A percentile compares a stretch with the other conserved stretches of the same genome.
phyloP scores from a whole-genome alignment of 192 early-diverging fungal genomes.

The Fimicolochytrium jonesii region DNA sequence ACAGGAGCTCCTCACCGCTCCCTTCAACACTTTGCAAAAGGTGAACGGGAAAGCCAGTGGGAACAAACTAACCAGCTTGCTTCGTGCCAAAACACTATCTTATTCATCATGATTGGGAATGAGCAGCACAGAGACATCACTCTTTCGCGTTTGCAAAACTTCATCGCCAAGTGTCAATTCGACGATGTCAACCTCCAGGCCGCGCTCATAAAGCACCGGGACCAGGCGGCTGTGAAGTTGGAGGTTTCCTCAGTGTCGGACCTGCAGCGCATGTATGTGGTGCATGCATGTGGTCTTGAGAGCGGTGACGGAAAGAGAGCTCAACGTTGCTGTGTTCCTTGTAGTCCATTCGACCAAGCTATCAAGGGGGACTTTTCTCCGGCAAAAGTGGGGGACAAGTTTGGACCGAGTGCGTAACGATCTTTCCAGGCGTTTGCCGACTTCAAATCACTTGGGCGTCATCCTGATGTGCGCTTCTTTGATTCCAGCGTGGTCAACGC shows the following conservation, averaged over 20 bases:
- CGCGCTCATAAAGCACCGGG: constrained; percentile 43
- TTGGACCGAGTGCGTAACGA: constrained; percentile 73
- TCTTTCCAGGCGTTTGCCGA: neutral
- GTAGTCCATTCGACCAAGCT: constrained; percentile 64
- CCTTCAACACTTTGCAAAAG: too few relatives aligned
- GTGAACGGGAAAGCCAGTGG: too few relatives aligned
- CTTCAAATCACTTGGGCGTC: neutral
- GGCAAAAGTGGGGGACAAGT: constrained; percentile 64
- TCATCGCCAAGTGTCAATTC: constrained; percentile 60
- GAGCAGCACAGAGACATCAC: constrained; percentile 71
- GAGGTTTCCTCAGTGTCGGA: constrained; percentile 64
- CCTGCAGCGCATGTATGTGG: constrained; percentile 52
- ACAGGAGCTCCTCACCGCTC: too few relatives aligned
- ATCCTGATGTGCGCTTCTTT: neutral
- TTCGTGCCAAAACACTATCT: too few relatives aligned
- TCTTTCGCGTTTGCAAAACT: constrained; percentile 67
- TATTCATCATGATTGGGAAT: too few relatives aligned
- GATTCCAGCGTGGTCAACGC: constrained; percentile 24
- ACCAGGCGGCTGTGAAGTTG: constrained; percentile 51
- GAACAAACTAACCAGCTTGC: too few relatives aligned
- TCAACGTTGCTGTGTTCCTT: neutral
- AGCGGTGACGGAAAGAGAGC: too few relatives aligned
- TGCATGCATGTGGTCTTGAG: neutral
- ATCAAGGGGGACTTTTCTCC: constrained; percentile 63
- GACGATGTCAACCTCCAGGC: constrained; percentile 63